These are phyloP conservation scores for Digitaria exilis DNA, from an alignment of 202 grass and related monocot genomes.

Conservation along the genomic window DNA sequence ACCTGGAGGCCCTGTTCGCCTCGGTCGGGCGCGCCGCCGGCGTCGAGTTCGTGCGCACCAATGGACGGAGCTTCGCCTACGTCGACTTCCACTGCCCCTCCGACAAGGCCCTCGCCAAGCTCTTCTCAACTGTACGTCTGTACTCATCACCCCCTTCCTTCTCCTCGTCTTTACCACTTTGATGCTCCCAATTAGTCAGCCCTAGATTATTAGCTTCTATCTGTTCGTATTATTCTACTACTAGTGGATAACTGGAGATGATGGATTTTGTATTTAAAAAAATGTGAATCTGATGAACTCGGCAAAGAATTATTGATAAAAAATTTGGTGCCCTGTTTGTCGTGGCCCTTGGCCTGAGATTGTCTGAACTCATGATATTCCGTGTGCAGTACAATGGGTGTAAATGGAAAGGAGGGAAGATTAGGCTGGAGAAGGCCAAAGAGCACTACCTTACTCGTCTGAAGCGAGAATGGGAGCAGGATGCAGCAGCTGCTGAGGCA, in stretches of 20 bases:
- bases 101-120: conserved; percentile 74
- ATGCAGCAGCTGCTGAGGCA: conserved; percentile 10
- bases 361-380: no score
- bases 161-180: neutral
- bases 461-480: conserved; percentile 80
- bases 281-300: neutral
- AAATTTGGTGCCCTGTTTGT: neutral
- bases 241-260: no score
- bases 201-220: neutral
- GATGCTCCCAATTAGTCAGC: no score
- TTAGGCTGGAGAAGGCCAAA: conserved; percentile 86
- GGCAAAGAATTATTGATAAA: neutral
- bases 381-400: conserved; percentile 94
- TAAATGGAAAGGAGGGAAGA: conserved; percentile 93
- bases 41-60: conserved; percentile 70
- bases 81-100: conserved; percentile 83
- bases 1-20: conserved; percentile 62
- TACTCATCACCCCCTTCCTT: conserved; percentile 10
- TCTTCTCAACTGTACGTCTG: conserved; percentile 83
- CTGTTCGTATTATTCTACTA: neutral
- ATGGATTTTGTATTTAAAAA: no score
- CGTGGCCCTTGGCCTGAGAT: no score
- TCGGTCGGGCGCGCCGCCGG: conserved; percentile 52
- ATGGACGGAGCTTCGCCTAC: conserved; percentile 75
- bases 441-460: conserved; percentile 80